Evolutionary conservation across 805 yeast genomes (phyloP).

Genomic region (Barnettozyma sp.): DNA sequence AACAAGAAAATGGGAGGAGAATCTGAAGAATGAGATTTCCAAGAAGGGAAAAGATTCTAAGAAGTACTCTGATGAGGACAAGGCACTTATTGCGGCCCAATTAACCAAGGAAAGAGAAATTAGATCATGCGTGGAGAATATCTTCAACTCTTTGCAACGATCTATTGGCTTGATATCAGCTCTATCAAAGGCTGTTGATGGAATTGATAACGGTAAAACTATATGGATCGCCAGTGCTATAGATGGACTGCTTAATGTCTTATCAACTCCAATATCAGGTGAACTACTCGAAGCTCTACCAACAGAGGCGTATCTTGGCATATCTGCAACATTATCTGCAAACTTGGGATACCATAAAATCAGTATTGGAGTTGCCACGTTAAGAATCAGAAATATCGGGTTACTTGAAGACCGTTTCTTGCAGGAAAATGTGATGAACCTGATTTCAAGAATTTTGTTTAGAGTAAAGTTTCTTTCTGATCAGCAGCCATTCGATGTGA

Average conservation of each 20-base stretch:
- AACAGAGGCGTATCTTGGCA: slow-evolving; percentile 42
- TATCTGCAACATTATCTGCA: slow-evolving; percentile 45
- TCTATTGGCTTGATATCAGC: slow-evolving; percentile 47
- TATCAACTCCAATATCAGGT: slow-evolving; percentile 29
- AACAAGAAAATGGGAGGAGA: slow-evolving; percentile 84
- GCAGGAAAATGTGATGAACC: slow-evolving; percentile 46
- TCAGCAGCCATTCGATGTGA: slow-evolving; percentile 60
- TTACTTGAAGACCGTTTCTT: slow-evolving; percentile 39
- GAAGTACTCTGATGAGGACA: slow-evolving; percentile 76
- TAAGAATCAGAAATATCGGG: slow-evolving; percentile 47
- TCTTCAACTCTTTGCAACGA: slow-evolving; percentile 36
- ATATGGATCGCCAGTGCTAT: slow-evolving; percentile 72
- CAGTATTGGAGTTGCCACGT: slow-evolving; percentile 62
- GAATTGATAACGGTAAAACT: slow-evolving; percentile 56
- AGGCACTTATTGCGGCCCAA: slow-evolving; percentile 52
- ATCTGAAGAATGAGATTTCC: slow-evolving; percentile 67
- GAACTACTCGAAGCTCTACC: slow-evolving; percentile 39
- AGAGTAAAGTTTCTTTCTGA: slow-evolving; percentile 68
- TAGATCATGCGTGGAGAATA: slow-evolving; percentile 38
- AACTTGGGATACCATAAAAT: slow-evolving; percentile 45
- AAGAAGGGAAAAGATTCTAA: slow-evolving; percentile 41
- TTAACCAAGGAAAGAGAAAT: slow-evolving; percentile 52
- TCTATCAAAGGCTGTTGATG: slow-evolving; percentile 42
- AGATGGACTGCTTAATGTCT: slow-evolving; percentile 37
- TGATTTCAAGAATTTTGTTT: slow-evolving; percentile 64